Conservation (phyloP, 495 filamentous ascomycete genomes). For the Pyrenopolyporus hunteri region DNA sequence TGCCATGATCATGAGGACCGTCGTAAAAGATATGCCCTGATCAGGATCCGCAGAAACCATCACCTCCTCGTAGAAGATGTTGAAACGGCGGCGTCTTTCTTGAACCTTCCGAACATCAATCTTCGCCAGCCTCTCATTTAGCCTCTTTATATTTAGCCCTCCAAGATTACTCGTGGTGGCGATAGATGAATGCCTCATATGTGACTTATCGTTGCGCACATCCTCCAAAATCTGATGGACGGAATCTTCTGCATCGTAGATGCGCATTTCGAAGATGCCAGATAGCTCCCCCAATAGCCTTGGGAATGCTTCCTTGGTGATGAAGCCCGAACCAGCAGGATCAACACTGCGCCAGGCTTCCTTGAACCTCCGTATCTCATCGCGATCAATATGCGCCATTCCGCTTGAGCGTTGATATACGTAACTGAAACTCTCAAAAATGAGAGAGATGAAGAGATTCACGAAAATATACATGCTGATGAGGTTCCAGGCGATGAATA, state of each 20-base stretch:
- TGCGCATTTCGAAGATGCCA: conserved; percentile 95
- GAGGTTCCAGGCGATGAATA: conserved; percentile 98
- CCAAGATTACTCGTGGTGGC: conserved; percentile 54
- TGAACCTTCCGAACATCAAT: conserved; percentile 80
- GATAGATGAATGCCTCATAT: conserved; percentile 61
- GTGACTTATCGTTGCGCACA: conserved; percentile 64
- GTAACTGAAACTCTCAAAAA: conserved; percentile 99
- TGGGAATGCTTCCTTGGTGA: conserved; percentile 90
- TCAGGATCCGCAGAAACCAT: conserved; percentile 89
- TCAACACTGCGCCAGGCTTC: conserved; percentile 97
- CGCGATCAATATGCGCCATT: conserved; percentile 80
- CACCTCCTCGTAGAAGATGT: conserved; percentile 94
- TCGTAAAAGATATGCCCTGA: conserved; percentile 88
- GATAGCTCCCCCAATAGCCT: conserved; percentile 88
- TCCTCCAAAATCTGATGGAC: conserved; percentile 83
- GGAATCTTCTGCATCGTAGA: conserved; percentile 89
- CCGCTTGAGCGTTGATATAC: conserved; percentile 95
- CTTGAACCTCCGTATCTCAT: conserved; percentile 96
- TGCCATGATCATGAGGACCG: conserved; percentile 94
- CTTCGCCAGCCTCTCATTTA: conserved; percentile 73
- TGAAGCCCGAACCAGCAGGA: conserved; percentile 87
- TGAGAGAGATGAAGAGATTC: conserved; percentile 96
- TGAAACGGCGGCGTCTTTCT: conserved; percentile 75
- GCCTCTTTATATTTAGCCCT: conserved; percentile 76
- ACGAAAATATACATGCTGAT: conserved; percentile 99